Base-by-base conservation (phyloP, 495 filamentous ascomycete species). In the Xylaria telfairii region DNA sequence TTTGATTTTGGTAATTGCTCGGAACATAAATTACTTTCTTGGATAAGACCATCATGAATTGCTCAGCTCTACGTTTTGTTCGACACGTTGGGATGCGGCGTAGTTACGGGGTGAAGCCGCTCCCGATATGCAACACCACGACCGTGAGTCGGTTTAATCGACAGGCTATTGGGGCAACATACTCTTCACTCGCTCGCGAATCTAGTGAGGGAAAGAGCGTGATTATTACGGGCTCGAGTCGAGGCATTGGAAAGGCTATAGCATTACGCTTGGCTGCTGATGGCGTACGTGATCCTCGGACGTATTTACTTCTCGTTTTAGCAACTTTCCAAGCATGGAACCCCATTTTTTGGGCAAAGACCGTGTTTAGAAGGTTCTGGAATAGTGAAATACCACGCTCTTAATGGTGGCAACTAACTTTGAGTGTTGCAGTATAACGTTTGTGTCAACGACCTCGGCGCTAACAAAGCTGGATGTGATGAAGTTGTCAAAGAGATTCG, bases 191-290 rank as follows among this genome's bases (percentile, higher is more conserved):
- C 19, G 24, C 67, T 7, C 42, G 57, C 1, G 17, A 30, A 30
- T 57, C 68, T 9, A 68, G 21, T 15, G 62, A 59, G 0, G 62
- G 42, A 13, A 72, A 81, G 65, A 85, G 79, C 17, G 88, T 81
- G 19, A 90, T 91, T 53, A 84, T 91, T 2, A 90, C 88, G 17
- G 88, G 89, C 17, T 86, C 87, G 6, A 77, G 81, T 7, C 79
- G 85, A 13, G 89, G 89, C 47, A 90, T 90, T 60, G 89, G 89
- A 32, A 86, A 86, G 73, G 86, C 87, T 32, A 90, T 90, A 47
- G 88, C 88, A 39, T 77, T 87, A 28, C 85, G 88, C 10, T 83
- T 91, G 10, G 87, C 87, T 30, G 74, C 80, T 44, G 88, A 90
- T 56, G 88, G 88, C 63, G 42, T 46, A 10, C 42, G 42, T 17